These are phyloP conservation scores for Debaryomyces sp. DNA, from an alignment of 1,139 yeast species.

Conservation along the genomic window DNA sequence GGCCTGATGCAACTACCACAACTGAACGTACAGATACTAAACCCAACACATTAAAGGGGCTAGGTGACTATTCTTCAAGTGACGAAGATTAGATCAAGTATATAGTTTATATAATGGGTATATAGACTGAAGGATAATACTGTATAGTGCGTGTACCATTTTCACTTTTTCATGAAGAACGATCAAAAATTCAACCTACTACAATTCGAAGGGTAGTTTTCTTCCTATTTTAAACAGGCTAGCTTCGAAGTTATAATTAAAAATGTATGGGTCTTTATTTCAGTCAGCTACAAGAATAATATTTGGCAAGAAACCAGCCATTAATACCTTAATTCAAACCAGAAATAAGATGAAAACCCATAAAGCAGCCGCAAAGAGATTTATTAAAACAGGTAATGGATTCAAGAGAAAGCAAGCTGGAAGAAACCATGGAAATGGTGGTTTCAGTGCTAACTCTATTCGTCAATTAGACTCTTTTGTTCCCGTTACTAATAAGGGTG, in stretches of 20 bases:
- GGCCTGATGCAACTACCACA: neutral
- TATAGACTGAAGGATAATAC: neutral
- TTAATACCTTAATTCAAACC: slow-evolving; percentile 35
- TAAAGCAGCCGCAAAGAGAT: slow-evolving; percentile 80
- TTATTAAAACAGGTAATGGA: slow-evolving; percentile 63
- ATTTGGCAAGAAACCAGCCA: slow-evolving; percentile 22
- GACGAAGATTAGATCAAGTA: slow-evolving; percentile 11
- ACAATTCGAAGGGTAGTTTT: neutral
- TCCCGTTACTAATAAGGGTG: slow-evolving; percentile 53
- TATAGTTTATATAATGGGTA: neutral
- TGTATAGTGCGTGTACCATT: slow-evolving; percentile 1
- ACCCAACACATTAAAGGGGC: neutral
- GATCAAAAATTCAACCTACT: neutral
- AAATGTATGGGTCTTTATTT: slow-evolving; percentile 14
- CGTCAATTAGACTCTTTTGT: slow-evolving; percentile 66
- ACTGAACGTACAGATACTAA: neutral
- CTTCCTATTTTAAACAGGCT: neutral
- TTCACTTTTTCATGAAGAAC: slow-evolving; percentile 1
- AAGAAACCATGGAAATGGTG: slow-evolving; percentile 90
- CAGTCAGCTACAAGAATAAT: slow-evolving; percentile 20
- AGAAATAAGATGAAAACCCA: slow-evolving; percentile 64
- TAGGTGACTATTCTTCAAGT: slow-evolving; percentile 14
- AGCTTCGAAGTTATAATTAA: neutral
- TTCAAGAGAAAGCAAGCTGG: slow-evolving; percentile 74
- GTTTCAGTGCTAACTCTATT: slow-evolving; percentile 72